Conservation (phyloP, 768 basidiomycete species). For the Xerocomus brunneocitrinus region DNA sequence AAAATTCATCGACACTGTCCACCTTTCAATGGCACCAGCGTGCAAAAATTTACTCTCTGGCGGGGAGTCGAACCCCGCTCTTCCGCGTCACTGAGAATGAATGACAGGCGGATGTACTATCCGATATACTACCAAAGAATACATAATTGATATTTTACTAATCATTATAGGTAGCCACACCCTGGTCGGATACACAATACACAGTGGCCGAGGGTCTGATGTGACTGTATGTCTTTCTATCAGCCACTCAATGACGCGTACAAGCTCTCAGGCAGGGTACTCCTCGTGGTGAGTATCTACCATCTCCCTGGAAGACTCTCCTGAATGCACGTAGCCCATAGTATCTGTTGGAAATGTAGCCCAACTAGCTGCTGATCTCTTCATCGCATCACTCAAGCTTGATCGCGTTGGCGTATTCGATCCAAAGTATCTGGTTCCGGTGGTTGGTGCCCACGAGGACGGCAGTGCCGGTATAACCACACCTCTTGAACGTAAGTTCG, state of each 20-base stretch:
- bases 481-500: constrained; percentile 64
- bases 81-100: constrained; percentile 27
- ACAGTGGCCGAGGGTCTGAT: background rate
- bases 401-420: constrained; percentile 60
- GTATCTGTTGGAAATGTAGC: constrained; percentile 79
- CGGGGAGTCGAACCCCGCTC: constrained; percentile 45
- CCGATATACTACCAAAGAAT: constrained; percentile 47
- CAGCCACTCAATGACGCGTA: constrained; percentile 20
- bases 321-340: constrained; percentile 45
- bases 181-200: background rate
- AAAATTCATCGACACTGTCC: too few species aligned
- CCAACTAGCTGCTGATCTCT: constrained; percentile 72
- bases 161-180: background rate
- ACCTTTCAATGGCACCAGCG: too few species aligned
- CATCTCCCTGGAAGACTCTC: background rate
- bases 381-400: constrained; percentile 64
- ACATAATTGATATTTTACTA: rapidly evolving
- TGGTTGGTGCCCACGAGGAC: constrained; percentile 69
- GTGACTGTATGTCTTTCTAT: constrained; percentile 29
- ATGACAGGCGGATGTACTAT: constrained; percentile 50
- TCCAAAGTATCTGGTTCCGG: constrained; percentile 57
- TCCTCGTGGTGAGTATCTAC: constrained; percentile 26
- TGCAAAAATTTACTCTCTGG: constrained; percentile 32
- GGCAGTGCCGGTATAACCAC: constrained; percentile 59
- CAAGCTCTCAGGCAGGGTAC: constrained; percentile 27